Base-by-base conservation (phyloP, 1,284 basidiomycete species). In the Marasmius sp. region DNA sequence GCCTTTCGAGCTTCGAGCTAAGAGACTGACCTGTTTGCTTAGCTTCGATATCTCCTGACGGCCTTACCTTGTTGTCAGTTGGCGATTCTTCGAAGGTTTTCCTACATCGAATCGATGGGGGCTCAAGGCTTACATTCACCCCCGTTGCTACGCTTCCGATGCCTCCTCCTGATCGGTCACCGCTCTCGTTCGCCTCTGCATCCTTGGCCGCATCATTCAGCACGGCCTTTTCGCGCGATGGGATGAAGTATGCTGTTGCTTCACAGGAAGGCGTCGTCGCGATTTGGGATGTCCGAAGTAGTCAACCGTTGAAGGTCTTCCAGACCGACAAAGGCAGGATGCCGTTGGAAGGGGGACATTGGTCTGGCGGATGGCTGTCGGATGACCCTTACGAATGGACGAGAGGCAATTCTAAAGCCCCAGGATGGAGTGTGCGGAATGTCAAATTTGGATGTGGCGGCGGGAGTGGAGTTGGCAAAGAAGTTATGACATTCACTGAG, bases 41-140 rank as follows among this genome's bases (percentile, higher is more conserved):
- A 94, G 87, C 90, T 34, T 91, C 92, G 27, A 85, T 96, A 67
- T 93, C 92, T 1, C 93, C 93, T 0, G 92, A 95, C 69, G 92
- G 92, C 0, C 84, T 87, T 38, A 93, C 89, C 0, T 80, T 96
- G 0, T 82, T 95, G 1, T 92, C 91, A 0, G 93, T 94, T 0
- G 94, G 94, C 9, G 94, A 96, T 71, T 93, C 92, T 5, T 84
- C 88, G 38, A 87, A 93, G 61, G 86, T 94, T 9, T 90, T 88
- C 70, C 82, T 95, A 16, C 88, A 92, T 69, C 82, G 85, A 58
- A 80, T 92, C 62, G 80, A 82, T 2, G 88, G 88, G 48, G 84
- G 86, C 38, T 71, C 81, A 3, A 78, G 73, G 18, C 77, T 89
- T 64, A 77, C 82, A 4, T 88, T 90, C 63, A 72, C 82, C 37